Base-by-base conservation (phyloP, 1,139 yeast genomes). In the Hyphopichia khmerensis region DNA sequence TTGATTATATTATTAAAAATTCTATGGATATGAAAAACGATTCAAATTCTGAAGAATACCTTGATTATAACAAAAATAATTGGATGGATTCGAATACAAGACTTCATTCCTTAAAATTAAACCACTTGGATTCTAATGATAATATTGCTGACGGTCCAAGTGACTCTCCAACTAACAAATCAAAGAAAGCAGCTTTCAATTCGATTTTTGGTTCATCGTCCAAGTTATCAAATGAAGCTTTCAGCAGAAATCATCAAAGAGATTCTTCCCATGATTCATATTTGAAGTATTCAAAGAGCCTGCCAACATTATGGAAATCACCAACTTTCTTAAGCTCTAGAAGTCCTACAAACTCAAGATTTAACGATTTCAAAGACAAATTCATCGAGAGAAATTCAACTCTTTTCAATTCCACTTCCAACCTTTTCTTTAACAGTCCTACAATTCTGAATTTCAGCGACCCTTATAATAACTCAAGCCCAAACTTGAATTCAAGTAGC, bases 61-160 rank as follows among this genome's bases (percentile, higher is more conserved):
- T 43, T 5, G 43, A 45, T 21, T 52, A 49, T 30, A 49, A 46
- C 19, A 39, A 45, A 15, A 39, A 40, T 7, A 57, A 57, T 40
- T 57, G 61, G 61, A 57, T 57, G 61, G 57, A 49, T 35, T 47
- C 56, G 13, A 45, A 47, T 4, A 40, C 48, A 2, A 41, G 41
- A 13, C 38, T 47, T 29, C 39, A 43, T 17, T 16, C 43, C 11
- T 33, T 39, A 13, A 35, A 41, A 23, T 16, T 38, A 15, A 35
- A 36, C 40, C 23, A 42, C 23, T 26, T 29, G 23, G 40, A 27
- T 11, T 7, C 13, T 14, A 17, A 11, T 19, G 34, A 30, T 5
- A 3, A 13, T 15, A 21, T 3, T 15, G n/a, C 4, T 17, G 40
- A 21, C 10, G 26, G 27, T 14, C 10, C 29, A 14, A 6, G 8